Percentiles rank a stretch among this genome's conserved stretches.
These are phyloP conservation scores for Panellus pusillus DNA, from an alignment of 768 basidiomycete genomes.

Conservation along the genomic window DNA sequence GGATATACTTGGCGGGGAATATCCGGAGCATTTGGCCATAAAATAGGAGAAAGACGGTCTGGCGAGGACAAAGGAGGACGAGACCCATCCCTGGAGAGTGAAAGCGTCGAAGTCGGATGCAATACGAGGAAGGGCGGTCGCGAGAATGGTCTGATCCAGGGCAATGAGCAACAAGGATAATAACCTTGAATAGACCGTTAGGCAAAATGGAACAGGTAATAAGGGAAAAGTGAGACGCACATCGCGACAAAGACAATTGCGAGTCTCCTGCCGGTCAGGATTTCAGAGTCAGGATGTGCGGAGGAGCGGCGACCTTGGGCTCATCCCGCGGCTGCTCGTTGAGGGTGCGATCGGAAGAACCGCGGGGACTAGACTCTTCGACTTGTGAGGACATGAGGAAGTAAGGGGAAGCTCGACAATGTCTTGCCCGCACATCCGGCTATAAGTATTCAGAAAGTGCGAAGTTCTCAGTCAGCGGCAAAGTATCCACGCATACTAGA, in stretches of 20 bases:
- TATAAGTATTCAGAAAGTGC: no score
- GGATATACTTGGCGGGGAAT: conserved; percentile 9
- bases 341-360: neutral
- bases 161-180: conserved; percentile 6
- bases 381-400: neutral
- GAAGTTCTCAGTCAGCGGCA: no score
- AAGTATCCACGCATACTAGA: no score
- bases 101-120: conserved; percentile 10
- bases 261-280: neutral
- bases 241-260: conserved; percentile 1
- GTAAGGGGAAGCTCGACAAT: no score
- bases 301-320: neutral
- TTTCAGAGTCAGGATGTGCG: neutral
- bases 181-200: neutral
- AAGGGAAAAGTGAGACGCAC: neutral
- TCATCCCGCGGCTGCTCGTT: neutral
- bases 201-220: no score
- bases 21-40: conserved; percentile 13
- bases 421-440: no score
- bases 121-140: conserved; percentile 10
- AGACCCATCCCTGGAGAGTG: conserved; percentile 2
- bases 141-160: conserved; percentile 5
- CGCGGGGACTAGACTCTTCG: neutral
- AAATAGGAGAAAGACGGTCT: conserved; percentile 10
- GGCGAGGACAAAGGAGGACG: neutral